Percentiles rank a stretch among this genome's conserved stretches.
Evolutionary conservation across 2,329 filamentous ascomycete species (phyloP).

Genomic region (Ophiostoma ulmi): DNA sequence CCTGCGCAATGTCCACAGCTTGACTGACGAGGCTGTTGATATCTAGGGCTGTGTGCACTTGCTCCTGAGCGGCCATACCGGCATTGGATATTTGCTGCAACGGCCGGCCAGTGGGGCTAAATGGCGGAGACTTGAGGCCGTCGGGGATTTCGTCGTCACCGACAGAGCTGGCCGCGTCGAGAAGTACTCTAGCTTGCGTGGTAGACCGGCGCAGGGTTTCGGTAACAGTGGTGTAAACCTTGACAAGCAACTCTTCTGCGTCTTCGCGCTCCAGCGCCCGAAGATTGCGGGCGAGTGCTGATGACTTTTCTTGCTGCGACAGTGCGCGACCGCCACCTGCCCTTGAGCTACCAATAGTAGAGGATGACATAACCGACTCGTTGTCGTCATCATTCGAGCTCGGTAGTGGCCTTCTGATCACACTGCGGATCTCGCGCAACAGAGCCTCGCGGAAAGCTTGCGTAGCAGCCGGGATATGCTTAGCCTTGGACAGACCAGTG

Average conservation of each 20-base stretch:
- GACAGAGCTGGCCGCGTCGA: conserved; percentile 82
- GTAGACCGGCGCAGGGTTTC: conserved; percentile 81
- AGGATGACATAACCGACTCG: conserved; percentile 80
- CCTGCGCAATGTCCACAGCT: conserved; percentile 74
- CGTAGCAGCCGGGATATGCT: conserved; percentile 75
- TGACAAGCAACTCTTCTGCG: conserved; percentile 74
- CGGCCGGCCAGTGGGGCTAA: conserved; percentile 44
- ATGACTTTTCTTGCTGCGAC: conserved; percentile 83
- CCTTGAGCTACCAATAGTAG: conserved; percentile 56
- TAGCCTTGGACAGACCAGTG: conserved; percentile 72
- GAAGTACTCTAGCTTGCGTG: conserved; percentile 87
- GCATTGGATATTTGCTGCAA: conserved; percentile 34
- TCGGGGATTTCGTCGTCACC: conserved; percentile 36
- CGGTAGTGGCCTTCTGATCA: conserved; percentile 80
- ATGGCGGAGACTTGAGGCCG: conserved; percentile 43
- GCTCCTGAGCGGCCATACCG: conserved; percentile 58
- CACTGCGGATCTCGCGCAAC: conserved; percentile 75
- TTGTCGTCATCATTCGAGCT: conserved; percentile 93
- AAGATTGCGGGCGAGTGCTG: conserved; percentile 80
- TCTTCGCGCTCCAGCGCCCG: conserved; percentile 77
- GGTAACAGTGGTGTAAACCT: conserved; percentile 80
- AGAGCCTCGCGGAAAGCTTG: conserved; percentile 77
- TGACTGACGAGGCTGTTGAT: conserved; percentile 73
- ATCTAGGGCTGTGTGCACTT: conserved; percentile 71
- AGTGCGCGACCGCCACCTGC: conserved; percentile 50